phyloP scores from a whole-genome alignment of 108 stramenopile species.

The Stephanodiscus minutulus region DNA sequence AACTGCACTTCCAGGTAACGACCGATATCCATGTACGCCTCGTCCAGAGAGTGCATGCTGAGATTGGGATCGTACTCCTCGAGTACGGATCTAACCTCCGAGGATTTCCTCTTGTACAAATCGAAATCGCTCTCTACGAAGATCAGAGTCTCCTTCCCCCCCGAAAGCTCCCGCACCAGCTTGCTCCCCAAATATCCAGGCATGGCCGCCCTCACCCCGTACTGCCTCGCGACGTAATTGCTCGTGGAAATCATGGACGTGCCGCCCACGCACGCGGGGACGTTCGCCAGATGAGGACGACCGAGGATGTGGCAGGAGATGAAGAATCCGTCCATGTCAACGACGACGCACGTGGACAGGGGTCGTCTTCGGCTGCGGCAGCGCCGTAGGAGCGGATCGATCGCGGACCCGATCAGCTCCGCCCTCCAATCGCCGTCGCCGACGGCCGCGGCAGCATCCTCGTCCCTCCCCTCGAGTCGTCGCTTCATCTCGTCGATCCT shows the following conservation, averaged over 20 bases:
- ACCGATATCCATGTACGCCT: constrained; percentile 93
- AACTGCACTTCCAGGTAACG: constrained; percentile 57
- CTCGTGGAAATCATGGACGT: constrained; percentile 86
- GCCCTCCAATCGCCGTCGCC: constrained; percentile 36
- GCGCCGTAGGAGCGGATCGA: constrained; percentile 24
- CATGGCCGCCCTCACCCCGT: constrained; percentile 98
- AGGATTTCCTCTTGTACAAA: constrained; percentile 79
- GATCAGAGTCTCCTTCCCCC: constrained; percentile 59
- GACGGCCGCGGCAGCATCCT: neutral
- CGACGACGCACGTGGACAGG: constrained; percentile 79
- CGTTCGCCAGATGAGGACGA: constrained; percentile 78
- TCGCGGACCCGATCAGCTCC: constrained; percentile 12
- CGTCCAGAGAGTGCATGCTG: constrained; percentile 86
- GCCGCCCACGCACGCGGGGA: constrained; percentile 91
- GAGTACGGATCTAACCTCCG: constrained; percentile 66
- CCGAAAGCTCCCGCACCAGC: constrained; percentile 74
- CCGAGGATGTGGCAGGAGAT: constrained; percentile 85
- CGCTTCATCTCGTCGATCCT: constrained; percentile 53
- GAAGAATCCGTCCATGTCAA: constrained; percentile 97
- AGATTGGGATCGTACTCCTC: constrained; percentile 89
- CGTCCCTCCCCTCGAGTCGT: constrained; percentile 39
- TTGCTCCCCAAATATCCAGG: constrained; percentile 94
- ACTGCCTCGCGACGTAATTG: constrained; percentile 92
- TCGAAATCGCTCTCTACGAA: constrained; percentile 82
- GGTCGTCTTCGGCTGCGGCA: constrained; percentile 28